Conservation (phyloP, 2,329 filamentous ascomycete species). For the Dothideomycetes sp. region DNA sequence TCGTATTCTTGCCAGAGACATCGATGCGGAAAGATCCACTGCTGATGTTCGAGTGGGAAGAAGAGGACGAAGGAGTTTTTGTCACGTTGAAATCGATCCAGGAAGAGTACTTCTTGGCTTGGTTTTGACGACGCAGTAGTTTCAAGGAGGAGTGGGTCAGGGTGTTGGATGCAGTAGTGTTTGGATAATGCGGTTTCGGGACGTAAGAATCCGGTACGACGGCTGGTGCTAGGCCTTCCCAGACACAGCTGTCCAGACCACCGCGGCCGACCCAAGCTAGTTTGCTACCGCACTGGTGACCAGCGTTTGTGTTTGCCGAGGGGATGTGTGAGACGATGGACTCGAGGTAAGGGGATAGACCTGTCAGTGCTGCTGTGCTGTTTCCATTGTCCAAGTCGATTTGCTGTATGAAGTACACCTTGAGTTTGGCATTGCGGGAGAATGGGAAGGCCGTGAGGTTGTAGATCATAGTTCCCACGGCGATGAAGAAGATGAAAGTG, state of each 20-base stretch:
- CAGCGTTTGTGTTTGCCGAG: slow-evolving; percentile 53
- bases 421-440: slow-evolving; percentile 67
- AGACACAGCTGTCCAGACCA: slow-evolving; percentile 59
- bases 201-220: slow-evolving; percentile 37
- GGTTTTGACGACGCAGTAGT: slow-evolving; percentile 16
- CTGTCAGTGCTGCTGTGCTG: slow-evolving; percentile 60
- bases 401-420: slow-evolving; percentile 77
- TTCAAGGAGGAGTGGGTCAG: slow-evolving; percentile 27
- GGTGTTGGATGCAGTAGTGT: slow-evolving; percentile 25
- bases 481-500: slow-evolving; percentile 62
- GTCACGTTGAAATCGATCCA: slow-evolving; percentile 61
- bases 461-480: slow-evolving; percentile 69
- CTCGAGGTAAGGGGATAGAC: slow-evolving; percentile 57
- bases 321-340: slow-evolving; percentile 61
- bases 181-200: slow-evolving; percentile 9
- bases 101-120: slow-evolving; percentile 16
- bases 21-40: slow-evolving; percentile 46
- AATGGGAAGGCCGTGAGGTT: slow-evolving; percentile 86
- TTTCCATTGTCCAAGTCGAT: slow-evolving; percentile 64
- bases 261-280: slow-evolving; percentile 30
- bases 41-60: no score
- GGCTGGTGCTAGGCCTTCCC: slow-evolving; percentile 57
- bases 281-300: slow-evolving; percentile 34
- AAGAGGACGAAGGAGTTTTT: slow-evolving; percentile 32
- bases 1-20: slow-evolving; percentile 64